Base-by-base conservation (phyloP, 2,329 filamentous ascomycete species). In the Lachnellula subtilissima region DNA sequence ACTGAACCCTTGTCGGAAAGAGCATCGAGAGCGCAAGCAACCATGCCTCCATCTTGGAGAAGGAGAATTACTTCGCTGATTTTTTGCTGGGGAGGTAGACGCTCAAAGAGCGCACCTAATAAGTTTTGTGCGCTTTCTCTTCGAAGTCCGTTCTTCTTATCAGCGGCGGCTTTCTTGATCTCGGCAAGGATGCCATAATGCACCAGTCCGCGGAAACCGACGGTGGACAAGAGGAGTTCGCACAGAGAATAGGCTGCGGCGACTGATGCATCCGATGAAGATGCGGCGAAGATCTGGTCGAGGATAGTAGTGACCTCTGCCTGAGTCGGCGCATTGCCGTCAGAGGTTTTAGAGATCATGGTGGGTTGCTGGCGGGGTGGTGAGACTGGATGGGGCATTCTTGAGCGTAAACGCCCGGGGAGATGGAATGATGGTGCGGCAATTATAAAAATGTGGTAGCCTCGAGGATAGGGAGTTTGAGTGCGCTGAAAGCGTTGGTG, bases 111-210 rank as follows among this genome's bases (percentile, higher is more conserved):
- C 53, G 95, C 93, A 55, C 95, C 94, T 23, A 97, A 81, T 43
- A 96, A 87, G 72, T 97, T 95, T 84, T 97, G 95, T 63, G 92
- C 88, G 69, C 91, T 91, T 76, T 99, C 94, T 66, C 93, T 83
- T 65, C 83, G 84, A 40, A 87, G 81, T 15, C 87, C 88, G 73
- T 86, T 92, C 80, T 99, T 99, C 85, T 97, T 99, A 76, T 97
- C 91, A 65, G 80, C 76, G 4, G 93, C 91, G 39, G 89, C 90
- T 79, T 96, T 88, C 69, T 83, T 83, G 67, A 87, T 78, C 61
- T 83, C 80, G 22, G 80, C 77, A 48, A 89, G 70, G 48, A 88
- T 73, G 62, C 81, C 81, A 73, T 87, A 88, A 56, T 75, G 75
- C 49, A 78, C 72, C 53, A 88, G 75, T 50, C 84, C 85, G 22